A percentile compares a stretch with the other conserved stretches of the same genome.
phyloP scores from a whole-genome alignment of 2,329 filamentous ascomycete species.

The Pyrenochaeta sp. region DNA sequence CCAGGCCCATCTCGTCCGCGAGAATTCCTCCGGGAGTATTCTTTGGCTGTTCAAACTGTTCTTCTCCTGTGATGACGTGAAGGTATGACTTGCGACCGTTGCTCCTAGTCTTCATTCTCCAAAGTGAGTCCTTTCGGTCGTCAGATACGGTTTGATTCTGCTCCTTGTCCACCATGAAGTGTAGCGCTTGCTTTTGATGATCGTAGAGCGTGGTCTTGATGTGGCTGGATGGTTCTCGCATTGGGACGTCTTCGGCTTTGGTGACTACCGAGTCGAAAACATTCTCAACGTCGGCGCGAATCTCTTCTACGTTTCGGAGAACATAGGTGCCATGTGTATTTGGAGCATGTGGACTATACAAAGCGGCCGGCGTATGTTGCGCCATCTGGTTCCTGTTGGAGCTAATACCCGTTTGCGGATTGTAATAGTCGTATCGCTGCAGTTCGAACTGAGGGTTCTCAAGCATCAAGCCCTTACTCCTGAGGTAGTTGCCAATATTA shows the following conservation, averaged over 20 bases:
- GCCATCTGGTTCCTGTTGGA: slow-evolving; percentile 22
- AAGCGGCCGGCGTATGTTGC: slow-evolving; percentile 19
- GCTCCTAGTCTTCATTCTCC: slow-evolving; percentile 68
- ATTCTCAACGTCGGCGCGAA: slow-evolving; percentile 80
- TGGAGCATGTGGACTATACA: slow-evolving; percentile 10
- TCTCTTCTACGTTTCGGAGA: slow-evolving; percentile 71
- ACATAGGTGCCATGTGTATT: slow-evolving; percentile 22
- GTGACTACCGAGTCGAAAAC: slow-evolving; percentile 87
- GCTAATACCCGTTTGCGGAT: slow-evolving; percentile 67
- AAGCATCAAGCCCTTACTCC: slow-evolving; percentile 71
- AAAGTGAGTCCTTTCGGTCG: slow-evolving; percentile 74
- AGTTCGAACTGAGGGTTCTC: slow-evolving; percentile 67
- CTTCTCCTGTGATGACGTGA: slow-evolving; percentile 80
- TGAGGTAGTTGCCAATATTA: slow-evolving; percentile 72
- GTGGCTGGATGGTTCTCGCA: slow-evolving; percentile 71
- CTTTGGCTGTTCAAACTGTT: slow-evolving; percentile 42
- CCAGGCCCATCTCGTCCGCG: slow-evolving; percentile 61
- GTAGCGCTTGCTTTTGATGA: slow-evolving; percentile 89
- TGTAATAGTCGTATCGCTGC: slow-evolving; percentile 73
- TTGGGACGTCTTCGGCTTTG: slow-evolving; percentile 73
- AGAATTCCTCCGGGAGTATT: slow-evolving; percentile 55
- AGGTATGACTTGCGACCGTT: slow-evolving; percentile 71
- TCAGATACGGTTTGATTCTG: slow-evolving; percentile 69
- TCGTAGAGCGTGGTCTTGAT: slow-evolving; percentile 72
- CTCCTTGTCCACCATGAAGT: slow-evolving; percentile 85